phyloP scores from a whole-genome alignment of 345 rosid genomes.

The Chamaenerion angustifolium region DNA sequence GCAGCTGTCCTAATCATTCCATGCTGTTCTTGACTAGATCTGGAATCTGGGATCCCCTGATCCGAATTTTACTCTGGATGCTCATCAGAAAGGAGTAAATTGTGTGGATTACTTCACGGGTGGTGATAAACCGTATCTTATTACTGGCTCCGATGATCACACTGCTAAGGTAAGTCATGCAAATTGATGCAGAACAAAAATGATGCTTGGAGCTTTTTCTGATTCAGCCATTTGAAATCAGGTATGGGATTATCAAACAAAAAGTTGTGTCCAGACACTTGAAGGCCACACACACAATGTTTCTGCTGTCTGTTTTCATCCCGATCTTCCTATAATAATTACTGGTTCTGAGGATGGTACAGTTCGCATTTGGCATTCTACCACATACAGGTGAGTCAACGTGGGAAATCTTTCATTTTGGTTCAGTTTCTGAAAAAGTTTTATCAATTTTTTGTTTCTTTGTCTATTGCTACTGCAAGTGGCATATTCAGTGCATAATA shows the following conservation, averaged over 20 bases:
- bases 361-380: constrained; percentile 40
- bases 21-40: constrained; percentile 10
- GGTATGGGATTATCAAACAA: constrained; percentile 48
- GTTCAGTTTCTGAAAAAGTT: too few species aligned
- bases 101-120: constrained; percentile 9
- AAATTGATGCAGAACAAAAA: not conserved
- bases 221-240: constrained; percentile 7
- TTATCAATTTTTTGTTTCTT: too few species aligned
- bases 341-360: constrained; percentile 48
- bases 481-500: too few species aligned
- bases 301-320: constrained; percentile 41
- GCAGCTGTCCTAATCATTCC: not conserved
- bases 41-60: constrained; percentile 23
- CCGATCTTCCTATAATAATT: constrained; percentile 37
- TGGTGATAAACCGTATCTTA: constrained; percentile 7
- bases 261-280: constrained; percentile 33
- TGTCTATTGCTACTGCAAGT: too few species aligned
- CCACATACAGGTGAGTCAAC: constrained; percentile 20
- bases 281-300: constrained; percentile 45
- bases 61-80: constrained; percentile 8
- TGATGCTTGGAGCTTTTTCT: not conserved
- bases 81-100: constrained; percentile 20
- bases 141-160: constrained; percentile 26
- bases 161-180: constrained; percentile 14
- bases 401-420: too few species aligned